Evolutionary conservation across 805 yeast species (phyloP).

Genomic region (Ogataea sp.): DNA sequence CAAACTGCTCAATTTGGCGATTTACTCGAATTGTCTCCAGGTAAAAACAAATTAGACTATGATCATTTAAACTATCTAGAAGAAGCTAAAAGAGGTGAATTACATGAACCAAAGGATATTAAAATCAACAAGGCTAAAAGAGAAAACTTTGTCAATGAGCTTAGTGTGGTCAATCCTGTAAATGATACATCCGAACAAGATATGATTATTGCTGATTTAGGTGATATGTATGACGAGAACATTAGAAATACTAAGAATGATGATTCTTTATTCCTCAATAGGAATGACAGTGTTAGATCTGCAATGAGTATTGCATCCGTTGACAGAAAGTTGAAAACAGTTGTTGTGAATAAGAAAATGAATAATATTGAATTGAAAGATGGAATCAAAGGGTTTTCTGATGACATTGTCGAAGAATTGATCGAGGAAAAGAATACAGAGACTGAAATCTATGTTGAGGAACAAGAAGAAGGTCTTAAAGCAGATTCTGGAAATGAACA

Average conservation of each 20-base stretch:
- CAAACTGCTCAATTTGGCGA: too few species aligned
- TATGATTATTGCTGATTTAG: slow-evolving; percentile 18
- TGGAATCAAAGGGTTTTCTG: slow-evolving; percentile 15
- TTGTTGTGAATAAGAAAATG: slow-evolving; percentile 9
- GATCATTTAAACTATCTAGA: slow-evolving; percentile 23
- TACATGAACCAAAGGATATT: slow-evolving; percentile 11
- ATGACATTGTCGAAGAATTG: slow-evolving; percentile 10
- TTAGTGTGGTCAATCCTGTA: slow-evolving; percentile 8
- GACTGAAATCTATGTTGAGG: too few species aligned
- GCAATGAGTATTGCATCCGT: slow-evolving; percentile 19
- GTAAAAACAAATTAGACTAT: slow-evolving; percentile 6
- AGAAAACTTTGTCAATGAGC: slow-evolving; percentile 13
- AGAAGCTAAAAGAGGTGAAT: slow-evolving; percentile 13
- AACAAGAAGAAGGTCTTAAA: slow-evolving; percentile 1
- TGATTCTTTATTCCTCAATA: slow-evolving; percentile 18
- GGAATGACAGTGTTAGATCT: slow-evolving; percentile 21
- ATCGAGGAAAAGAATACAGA: slow-evolving; percentile 1
- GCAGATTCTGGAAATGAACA: neutral
- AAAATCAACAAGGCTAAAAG: slow-evolving; percentile 7
- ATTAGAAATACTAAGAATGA: slow-evolving; percentile 20
- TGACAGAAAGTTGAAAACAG: slow-evolving; percentile 19
- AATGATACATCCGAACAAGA: slow-evolving; percentile 15
- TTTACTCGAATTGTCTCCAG: slow-evolving; percentile 23
- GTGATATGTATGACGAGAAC: slow-evolving; percentile 25
- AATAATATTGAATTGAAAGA: slow-evolving; percentile 10